Conservation (phyloP, 352 stramenopile genomes). For the Phytophthora macrochlamydospora region DNA sequence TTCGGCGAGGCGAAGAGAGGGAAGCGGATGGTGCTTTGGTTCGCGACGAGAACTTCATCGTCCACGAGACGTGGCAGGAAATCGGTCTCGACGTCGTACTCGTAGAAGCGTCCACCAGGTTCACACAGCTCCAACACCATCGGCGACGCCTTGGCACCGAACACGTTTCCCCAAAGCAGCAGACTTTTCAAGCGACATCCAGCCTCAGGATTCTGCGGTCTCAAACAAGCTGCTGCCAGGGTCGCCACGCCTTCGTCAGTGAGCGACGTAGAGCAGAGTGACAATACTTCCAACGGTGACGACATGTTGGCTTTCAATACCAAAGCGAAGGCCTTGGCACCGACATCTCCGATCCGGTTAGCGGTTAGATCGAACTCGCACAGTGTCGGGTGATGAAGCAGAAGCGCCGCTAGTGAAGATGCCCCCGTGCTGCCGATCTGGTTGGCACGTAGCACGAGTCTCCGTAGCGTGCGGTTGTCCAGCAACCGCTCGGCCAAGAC, state of each 20-base stretch:
- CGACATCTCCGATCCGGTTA: slow-evolving; percentile 68
- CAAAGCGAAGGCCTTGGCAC: slow-evolving; percentile 57
- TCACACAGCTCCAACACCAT: slow-evolving; percentile 51
- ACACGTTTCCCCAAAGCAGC: slow-evolving; percentile 77
- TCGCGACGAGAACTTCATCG: slow-evolving; percentile 53
- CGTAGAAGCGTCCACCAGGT: slow-evolving; percentile 34
- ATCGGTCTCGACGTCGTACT: slow-evolving; percentile 61
- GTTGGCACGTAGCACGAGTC: slow-evolving; percentile 68
- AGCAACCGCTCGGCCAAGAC: slow-evolving; percentile 75
- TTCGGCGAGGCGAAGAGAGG: slow-evolving; percentile 51
- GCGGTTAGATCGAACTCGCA: slow-evolving; percentile 64
- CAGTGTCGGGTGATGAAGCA: slow-evolving; percentile 55
- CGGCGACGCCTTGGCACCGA: slow-evolving; percentile 39
- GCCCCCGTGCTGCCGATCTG: slow-evolving; percentile 65
- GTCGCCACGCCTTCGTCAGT: slow-evolving; percentile 53
- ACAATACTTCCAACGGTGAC: slow-evolving; percentile 44
- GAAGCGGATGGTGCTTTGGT: slow-evolving; percentile 44
- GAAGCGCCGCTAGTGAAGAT: slow-evolving; percentile 55
- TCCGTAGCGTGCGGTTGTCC: slow-evolving; percentile 64
- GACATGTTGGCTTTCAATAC: slow-evolving; percentile 49
- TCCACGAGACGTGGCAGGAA: slow-evolving; percentile 45
- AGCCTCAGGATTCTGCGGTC: slow-evolving; percentile 31
- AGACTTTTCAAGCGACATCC: slow-evolving; percentile 41
- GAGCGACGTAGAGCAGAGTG: slow-evolving; percentile 65
- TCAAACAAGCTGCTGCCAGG: slow-evolving; percentile 48